These are phyloP conservation scores for Sphagnurus paluster DNA, from an alignment of 1,284 basidiomycete genomes.

Conservation along the genomic window DNA sequence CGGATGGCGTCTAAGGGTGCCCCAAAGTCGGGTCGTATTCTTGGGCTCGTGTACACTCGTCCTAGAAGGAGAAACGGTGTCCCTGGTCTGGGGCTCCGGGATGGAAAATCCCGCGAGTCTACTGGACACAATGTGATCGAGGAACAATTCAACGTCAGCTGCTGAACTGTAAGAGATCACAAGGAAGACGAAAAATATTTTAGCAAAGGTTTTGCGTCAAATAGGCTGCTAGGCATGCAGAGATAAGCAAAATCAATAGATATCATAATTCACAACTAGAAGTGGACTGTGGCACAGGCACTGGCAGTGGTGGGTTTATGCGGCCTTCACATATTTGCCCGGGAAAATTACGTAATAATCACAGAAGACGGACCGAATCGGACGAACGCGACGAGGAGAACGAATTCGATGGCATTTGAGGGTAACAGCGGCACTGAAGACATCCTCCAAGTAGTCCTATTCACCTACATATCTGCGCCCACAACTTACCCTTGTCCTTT, in stretches of 20 bases:
- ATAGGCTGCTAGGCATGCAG: too few relatives aligned
- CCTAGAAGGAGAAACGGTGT: too few relatives aligned
- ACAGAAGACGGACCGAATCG: not conserved
- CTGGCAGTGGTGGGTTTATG: not conserved
- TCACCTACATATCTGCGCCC: not conserved
- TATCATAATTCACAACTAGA: not conserved
- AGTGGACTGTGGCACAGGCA: not conserved
- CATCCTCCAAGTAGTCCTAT: slow-evolving; percentile 29
- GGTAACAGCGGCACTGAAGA: slow-evolving; percentile 22
- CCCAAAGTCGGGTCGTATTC: too few relatives aligned
- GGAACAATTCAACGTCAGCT: too few relatives aligned
- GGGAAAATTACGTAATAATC: not conserved
- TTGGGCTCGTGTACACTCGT: too few relatives aligned
- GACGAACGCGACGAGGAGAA: slow-evolving; percentile 8
- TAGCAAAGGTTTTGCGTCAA: too few relatives aligned
- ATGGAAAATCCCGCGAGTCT: too few relatives aligned
- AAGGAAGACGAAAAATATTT: too few relatives aligned
- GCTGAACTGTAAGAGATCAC: too few relatives aligned
- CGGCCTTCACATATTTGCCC: not conserved
- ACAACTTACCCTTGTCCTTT: not conserved
- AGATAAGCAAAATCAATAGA: not conserved
- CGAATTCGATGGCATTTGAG: slow-evolving; percentile 10
- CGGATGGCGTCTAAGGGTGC: too few relatives aligned
- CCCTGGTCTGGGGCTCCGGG: too few relatives aligned
- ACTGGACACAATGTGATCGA: too few relatives aligned